Conservation (phyloP, 306 rosid species). For the Cicer chorassanicum region DNA sequence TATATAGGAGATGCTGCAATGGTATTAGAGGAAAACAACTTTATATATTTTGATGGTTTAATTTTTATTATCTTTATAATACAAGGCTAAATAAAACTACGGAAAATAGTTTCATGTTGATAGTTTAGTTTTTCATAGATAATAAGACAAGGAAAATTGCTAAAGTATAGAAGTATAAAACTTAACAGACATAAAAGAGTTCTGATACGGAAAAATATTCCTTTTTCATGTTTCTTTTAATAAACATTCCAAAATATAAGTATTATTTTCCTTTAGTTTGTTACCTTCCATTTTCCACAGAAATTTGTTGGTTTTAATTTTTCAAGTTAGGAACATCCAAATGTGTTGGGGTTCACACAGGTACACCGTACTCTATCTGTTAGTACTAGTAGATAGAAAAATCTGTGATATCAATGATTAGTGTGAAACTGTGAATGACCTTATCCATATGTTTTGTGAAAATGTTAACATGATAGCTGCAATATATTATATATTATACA, state of each 20-base stretch:
- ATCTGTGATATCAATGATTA: conserved; percentile 19
- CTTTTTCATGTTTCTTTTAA: neutral
- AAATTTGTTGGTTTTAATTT: conserved; percentile 9
- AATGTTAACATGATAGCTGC: conserved; percentile 30
- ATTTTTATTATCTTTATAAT: neutral
- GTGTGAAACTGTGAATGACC: neutral
- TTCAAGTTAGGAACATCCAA: conserved; percentile 26
- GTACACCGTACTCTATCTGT: conserved; percentile 9
- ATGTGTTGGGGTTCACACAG: neutral
- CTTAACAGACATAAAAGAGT: conserved; percentile 7
- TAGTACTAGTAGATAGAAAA: conserved; percentile 28
- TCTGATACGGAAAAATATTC: neutral
- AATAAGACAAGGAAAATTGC: conserved; percentile 27
- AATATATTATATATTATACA: conserved; percentile 6
- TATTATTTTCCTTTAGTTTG: conserved; percentile 22
- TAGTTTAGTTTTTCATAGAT: neutral
- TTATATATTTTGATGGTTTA: neutral
- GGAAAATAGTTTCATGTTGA: neutral
- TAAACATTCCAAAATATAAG: neutral
- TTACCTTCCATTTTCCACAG: neutral
- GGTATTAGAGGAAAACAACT: neutral
- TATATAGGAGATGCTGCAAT: neutral
- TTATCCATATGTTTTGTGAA: conserved; percentile 15
- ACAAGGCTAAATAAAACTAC: neutral
- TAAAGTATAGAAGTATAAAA: neutral